Evolutionary conservation across 2,329 filamentous ascomycete species (phyloP).

Genomic region (Colletotrichum trifolii): DNA sequence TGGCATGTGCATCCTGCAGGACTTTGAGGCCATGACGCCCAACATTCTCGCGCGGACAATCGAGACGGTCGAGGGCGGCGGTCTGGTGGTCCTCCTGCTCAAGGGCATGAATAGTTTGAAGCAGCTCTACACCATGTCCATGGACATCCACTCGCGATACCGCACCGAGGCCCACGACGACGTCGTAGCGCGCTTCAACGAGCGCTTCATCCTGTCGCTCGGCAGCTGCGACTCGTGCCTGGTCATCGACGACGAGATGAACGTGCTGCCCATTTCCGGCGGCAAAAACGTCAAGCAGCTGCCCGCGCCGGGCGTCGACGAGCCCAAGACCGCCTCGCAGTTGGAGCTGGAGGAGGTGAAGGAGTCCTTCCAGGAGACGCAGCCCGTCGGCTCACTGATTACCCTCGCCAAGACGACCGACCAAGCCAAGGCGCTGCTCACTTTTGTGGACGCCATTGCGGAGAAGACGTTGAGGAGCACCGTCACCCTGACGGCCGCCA

Average conservation of each 20-base stretch:
- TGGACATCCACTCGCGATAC: slow-evolving; percentile 98
- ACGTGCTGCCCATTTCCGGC: slow-evolving; percentile 95
- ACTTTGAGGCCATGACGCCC: slow-evolving; percentile 98
- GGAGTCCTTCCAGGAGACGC: slow-evolving; percentile 84
- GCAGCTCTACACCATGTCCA: slow-evolving; percentile 94
- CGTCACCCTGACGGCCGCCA: slow-evolving; percentile 89
- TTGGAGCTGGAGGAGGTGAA: slow-evolving; percentile 88
- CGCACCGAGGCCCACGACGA: slow-evolving; percentile 96
- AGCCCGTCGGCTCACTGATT: slow-evolving; percentile 86
- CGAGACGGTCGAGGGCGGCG: slow-evolving; percentile 97
- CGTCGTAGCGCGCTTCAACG: slow-evolving; percentile 96
- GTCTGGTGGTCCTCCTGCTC: slow-evolving; percentile 86
- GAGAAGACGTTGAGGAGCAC: slow-evolving; percentile 96
- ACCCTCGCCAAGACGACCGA: slow-evolving; percentile 90
- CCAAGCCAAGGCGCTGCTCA: slow-evolving; percentile 95
- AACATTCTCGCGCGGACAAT: slow-evolving; percentile 94
- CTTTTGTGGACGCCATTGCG: slow-evolving; percentile 94
- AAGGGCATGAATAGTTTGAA: slow-evolving; percentile 98
- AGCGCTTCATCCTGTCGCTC: slow-evolving; percentile 93
- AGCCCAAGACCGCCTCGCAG: slow-evolving; percentile 76
- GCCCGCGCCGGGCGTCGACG: slow-evolving; percentile 78
- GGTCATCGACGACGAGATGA: slow-evolving; percentile 97
- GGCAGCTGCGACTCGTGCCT: slow-evolving; percentile 95
- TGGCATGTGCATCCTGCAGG: slow-evolving; percentile 97
- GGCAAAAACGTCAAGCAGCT: slow-evolving; percentile 89